Percentiles rank a stretch among this genome's conserved stretches.
These are phyloP conservation scores for Aphanoascus verrucosus DNA, from an alignment of 2,329 filamentous ascomycete species.

Conservation along the genomic window DNA sequence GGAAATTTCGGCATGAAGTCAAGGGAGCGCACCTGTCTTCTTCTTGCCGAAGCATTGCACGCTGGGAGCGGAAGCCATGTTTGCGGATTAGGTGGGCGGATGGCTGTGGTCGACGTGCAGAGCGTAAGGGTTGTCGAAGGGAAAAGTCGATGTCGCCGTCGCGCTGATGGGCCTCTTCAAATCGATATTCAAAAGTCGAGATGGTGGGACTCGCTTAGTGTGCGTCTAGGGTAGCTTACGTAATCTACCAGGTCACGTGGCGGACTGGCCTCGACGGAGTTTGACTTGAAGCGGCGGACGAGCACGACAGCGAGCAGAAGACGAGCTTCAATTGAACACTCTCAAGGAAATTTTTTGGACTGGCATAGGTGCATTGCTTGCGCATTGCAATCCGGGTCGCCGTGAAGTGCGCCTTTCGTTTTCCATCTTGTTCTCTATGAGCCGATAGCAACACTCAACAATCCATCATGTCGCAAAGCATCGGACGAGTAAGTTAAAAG, in stretches of 20 bases:
- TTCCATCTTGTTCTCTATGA: constrained; percentile 5
- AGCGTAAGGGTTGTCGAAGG: constrained; percentile 23
- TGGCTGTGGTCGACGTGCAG: constrained; percentile 31
- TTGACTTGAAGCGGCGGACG: too few species aligned
- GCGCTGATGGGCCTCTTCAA: constrained; percentile 20
- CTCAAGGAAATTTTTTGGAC: background rate
- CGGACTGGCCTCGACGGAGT: too few species aligned
- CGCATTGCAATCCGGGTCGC: background rate
- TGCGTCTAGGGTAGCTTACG: constrained; percentile 20
- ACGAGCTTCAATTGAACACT: background rate
- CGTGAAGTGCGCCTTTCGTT: background rate
- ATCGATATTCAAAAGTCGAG: constrained; percentile 22
- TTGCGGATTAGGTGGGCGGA: constrained; percentile 18
- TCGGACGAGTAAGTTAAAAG: constrained; percentile 33
- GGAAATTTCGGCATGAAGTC: constrained; percentile 15
- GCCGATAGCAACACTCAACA: constrained; percentile 4
- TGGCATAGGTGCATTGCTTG: background rate
- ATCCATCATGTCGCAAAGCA: constrained; percentile 34
- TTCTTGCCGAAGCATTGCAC: constrained; percentile 99
- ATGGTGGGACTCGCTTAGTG: constrained; percentile 36
- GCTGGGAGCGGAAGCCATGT: constrained; percentile 67
- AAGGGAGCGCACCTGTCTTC: constrained; percentile 51
- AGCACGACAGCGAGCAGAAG: background rate
- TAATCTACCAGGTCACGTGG: constrained; percentile 20
- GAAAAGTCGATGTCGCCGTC: constrained; percentile 28